Evolutionary conservation across 2,329 filamentous ascomycete genomes (phyloP).

Genomic region (Pseudocercospora eumusae): DNA sequence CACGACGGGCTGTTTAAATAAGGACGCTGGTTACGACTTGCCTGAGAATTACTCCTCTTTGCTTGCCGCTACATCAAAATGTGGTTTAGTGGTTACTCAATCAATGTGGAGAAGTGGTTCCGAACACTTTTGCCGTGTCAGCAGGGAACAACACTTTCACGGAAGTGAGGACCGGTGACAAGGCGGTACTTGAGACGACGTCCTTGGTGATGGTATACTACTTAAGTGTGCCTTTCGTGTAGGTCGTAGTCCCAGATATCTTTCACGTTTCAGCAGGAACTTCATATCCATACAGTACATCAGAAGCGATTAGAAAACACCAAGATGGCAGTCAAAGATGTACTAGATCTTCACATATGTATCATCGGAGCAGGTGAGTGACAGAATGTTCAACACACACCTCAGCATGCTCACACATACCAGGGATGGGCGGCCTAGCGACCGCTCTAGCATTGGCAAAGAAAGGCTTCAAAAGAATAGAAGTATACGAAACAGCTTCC

Average conservation of each 20-base stretch:
- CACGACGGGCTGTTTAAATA: constrained; percentile 1
- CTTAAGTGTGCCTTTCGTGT: neutral
- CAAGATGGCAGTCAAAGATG: constrained; percentile 37
- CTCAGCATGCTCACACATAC: constrained; percentile 5
- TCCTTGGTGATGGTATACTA: neutral
- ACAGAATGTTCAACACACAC: no score
- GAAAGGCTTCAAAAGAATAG: constrained; percentile 71
- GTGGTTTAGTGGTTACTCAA: constrained; percentile 15
- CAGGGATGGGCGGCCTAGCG: constrained; percentile 77
- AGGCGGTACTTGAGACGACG: neutral
- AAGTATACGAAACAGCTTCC: constrained; percentile 72
- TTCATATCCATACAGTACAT: neutral
- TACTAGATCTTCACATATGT: constrained; percentile 39
- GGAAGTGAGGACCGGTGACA: neutral
- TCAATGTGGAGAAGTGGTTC: constrained; percentile 3
- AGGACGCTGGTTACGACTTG: constrained; percentile 23
- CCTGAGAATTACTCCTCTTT: constrained; percentile 9
- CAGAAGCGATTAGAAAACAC: neutral
- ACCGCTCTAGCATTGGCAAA: constrained; percentile 72
- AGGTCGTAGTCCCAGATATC: neutral
- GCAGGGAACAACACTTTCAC: constrained; percentile 13
- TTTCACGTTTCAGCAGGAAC: neutral
- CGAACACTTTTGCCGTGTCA: constrained; percentile 21
- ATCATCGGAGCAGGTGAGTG: constrained; percentile 41
- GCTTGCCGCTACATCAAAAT: constrained; percentile 14